A percentile compares a stretch with the other conserved stretches of the same genome.
phyloP scores from a whole-genome alignment of 257 asterid genomes.

The Linderniella brevidens region DNA sequence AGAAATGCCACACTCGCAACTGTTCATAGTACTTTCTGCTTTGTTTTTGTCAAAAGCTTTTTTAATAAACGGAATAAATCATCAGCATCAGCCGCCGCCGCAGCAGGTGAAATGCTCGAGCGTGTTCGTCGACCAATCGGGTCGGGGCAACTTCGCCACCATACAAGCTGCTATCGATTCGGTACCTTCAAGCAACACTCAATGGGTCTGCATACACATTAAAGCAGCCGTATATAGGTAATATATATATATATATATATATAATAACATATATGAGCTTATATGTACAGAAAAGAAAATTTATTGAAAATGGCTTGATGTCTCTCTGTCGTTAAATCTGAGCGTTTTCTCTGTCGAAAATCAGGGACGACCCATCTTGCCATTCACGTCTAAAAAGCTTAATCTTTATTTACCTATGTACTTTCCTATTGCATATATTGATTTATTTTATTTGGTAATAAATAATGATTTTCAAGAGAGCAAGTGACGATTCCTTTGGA shows the following conservation, averaged over 20 bases:
- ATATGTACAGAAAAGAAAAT: too few relatives aligned
- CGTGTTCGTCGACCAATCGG: slow-evolving; percentile 20
- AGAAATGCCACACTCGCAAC: too few relatives aligned
- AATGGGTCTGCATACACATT: slow-evolving; percentile 24
- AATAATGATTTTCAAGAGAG: slow-evolving; percentile 27
- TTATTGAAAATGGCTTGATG: neutral
- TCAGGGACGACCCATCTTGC: too few relatives aligned
- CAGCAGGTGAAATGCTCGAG: neutral
- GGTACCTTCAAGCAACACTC: slow-evolving; percentile 19
- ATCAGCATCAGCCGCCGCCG: too few relatives aligned
- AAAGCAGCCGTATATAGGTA: slow-evolving; percentile 27
- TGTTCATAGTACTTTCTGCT: too few relatives aligned
- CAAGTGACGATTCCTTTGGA: slow-evolving; percentile 27
- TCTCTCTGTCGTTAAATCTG: neutral
- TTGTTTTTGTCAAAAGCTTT: too few relatives aligned
- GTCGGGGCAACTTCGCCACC: slow-evolving; percentile 19
- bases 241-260: too few relatives aligned
- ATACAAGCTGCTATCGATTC: slow-evolving; percentile 33
- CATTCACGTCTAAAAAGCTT: too few relatives aligned
- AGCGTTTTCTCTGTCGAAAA: too few relatives aligned
- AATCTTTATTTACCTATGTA: too few relatives aligned
- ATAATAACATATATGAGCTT: neutral
- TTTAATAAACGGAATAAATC: too few relatives aligned
- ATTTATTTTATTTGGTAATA: neutral
- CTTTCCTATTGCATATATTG: too few relatives aligned